Base-by-base conservation (phyloP, 1,139 yeast species). In the Pichia terricola region DNA sequence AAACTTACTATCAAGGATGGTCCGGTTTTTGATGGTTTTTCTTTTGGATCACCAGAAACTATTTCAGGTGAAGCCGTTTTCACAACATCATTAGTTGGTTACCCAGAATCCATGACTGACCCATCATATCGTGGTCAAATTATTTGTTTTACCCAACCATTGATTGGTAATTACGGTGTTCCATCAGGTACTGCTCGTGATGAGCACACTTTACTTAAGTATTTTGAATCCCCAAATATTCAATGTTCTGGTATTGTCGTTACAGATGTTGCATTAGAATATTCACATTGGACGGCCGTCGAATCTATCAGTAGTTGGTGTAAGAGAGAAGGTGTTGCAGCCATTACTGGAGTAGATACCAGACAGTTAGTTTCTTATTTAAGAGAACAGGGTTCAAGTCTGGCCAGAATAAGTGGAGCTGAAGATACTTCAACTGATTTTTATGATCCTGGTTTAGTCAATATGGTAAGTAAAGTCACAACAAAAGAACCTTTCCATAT, bases 271-370 rank as follows among this genome's bases (percentile, higher is more conserved):
- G 97, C 98, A 30, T 76, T 89, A 72, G 78, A 87, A 63, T 87
- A 91, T 67, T 86, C 96, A 26, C 98, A 91, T 65, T 91, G 98
- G 98, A 89, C 97, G 37, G 98, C 98, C 4, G 96, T 91, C 37
- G 97, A 91, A 69, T 83, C 95, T 27, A 74, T 91, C 47, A 86
- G 86, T 52, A 86, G 84, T 57, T 91, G 97, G 97, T 91, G 98
- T 70, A 78, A 85, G 66, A 80, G 96, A 62, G 94, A 88, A 55
- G 96, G 95, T 35, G 94, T 91, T 45, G 95, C 97, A 47, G 98
- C 96, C 44, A 84, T 91, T 56, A 79, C 96, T 36, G 98, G 96
- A 47, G 96, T 91, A 44, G 98, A 91, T 65, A 91, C 98, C 50
- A 82, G 98, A 69, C 85, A 91, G 48, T 77, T 91, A 55, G 97